Evolutionary conservation across 345 rosid species (phyloP).

Genomic region (Melaleuca quinquenervia): DNA sequence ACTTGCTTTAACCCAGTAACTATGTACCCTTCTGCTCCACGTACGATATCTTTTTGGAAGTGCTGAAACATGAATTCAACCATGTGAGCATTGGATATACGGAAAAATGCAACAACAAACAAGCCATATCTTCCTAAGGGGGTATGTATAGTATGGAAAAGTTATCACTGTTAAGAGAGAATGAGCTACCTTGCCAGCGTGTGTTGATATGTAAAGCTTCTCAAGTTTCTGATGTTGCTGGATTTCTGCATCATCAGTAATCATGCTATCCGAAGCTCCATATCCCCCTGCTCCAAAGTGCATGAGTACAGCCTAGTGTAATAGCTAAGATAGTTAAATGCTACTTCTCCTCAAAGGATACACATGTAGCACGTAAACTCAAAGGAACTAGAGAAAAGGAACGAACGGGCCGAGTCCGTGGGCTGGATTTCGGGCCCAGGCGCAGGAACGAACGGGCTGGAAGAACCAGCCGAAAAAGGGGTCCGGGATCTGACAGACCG

Average conservation of each 20-base stretch:
- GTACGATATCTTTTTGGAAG: constrained; percentile 87
- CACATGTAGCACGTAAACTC: background rate
- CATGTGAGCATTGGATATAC: background rate
- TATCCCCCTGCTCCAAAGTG: constrained; percentile 89
- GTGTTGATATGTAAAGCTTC: constrained; percentile 89
- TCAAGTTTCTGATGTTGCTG: constrained; percentile 79
- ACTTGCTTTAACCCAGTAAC: constrained; percentile 83
- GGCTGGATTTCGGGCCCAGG: no score
- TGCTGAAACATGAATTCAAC: constrained; percentile 37
- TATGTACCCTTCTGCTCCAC: constrained; percentile 86
- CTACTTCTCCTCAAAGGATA: background rate
- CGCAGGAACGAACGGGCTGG: no score
- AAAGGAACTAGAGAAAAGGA: background rate
- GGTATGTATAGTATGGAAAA: background rate
- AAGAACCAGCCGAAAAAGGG: no score
- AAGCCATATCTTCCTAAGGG: background rate
- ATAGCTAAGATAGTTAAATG: background rate
- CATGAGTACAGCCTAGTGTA: constrained; percentile 69
- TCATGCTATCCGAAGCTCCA: constrained; percentile 57
- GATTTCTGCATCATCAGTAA: constrained; percentile 69
- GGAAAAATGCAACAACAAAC: background rate
- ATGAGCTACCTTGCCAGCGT: constrained; percentile 62
- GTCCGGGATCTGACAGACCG: no score
- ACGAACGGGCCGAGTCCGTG: no score
- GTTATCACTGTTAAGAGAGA: background rate